phyloP scores from a whole-genome alignment of 2,329 filamentous ascomycete species.

The Neofusicoccum kwambonambiense region DNA sequence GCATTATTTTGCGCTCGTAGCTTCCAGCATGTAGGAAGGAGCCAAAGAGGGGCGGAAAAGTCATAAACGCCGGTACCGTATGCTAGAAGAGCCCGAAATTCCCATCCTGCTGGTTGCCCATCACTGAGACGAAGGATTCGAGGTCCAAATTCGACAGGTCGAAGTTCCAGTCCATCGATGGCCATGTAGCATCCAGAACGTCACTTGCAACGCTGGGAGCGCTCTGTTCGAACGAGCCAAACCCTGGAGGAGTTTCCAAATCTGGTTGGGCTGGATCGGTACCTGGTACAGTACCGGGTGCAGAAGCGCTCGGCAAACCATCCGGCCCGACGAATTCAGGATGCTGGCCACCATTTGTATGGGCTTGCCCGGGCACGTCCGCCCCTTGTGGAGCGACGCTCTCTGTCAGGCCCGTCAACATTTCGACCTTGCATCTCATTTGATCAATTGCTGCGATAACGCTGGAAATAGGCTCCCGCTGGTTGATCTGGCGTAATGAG shows the following conservation, averaged over 20 bases:
- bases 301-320: neutral
- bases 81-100: constrained; percentile 1
- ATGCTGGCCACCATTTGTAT: neutral
- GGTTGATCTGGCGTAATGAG: constrained; percentile 3
- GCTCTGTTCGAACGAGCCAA: constrained; percentile 2
- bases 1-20: neutral
- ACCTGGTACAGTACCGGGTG: neutral
- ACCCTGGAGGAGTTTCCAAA: constrained; percentile 1
- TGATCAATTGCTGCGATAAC: constrained; percentile 13
- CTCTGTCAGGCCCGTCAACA: neutral
- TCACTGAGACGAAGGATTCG: constrained; percentile 14
- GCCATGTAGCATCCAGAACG: constrained; percentile 9
- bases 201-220: constrained; percentile 7
- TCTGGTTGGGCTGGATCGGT: constrained; percentile 1
- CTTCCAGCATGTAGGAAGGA: neutral
- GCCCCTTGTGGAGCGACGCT: neutral
- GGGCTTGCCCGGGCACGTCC: neutral
- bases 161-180: constrained; percentile 18
- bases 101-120: constrained; percentile 9
- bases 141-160: constrained; percentile 17
- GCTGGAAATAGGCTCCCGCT: constrained; percentile 9
- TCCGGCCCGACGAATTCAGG: neutral
- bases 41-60: neutral
- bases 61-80: neutral
- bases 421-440: constrained; percentile 7